Evolutionary conservation across 2,329 filamentous ascomycete genomes (phyloP).

Genomic region (Hymenoscyphus fructigenus): DNA sequence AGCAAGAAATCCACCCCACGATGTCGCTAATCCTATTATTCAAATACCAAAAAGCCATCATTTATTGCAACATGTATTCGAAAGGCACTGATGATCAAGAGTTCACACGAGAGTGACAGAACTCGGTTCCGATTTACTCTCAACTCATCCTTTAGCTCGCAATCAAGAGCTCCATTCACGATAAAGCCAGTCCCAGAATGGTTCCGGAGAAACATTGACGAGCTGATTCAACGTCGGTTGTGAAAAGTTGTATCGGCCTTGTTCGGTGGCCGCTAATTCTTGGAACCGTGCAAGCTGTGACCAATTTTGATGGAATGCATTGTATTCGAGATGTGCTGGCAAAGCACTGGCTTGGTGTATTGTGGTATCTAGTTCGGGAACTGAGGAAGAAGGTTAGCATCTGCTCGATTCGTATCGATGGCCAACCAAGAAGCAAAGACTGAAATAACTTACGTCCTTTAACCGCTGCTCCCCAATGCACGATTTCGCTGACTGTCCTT

Average conservation of each 20-base stretch:
- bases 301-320: slow-evolving; percentile 42
- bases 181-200: slow-evolving; percentile 55
- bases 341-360: slow-evolving; percentile 21
- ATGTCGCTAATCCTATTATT: neutral
- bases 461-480: slow-evolving; percentile 49
- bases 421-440: neutral
- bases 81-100: slow-evolving; percentile 1
- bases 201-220: slow-evolving; percentile 48
- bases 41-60: too few species aligned
- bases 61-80: neutral
- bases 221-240: slow-evolving; percentile 59
- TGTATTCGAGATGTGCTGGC: slow-evolving; percentile 21
- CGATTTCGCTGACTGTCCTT: slow-evolving; percentile 58
- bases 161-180: slow-evolving; percentile 42
- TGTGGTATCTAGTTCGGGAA: slow-evolving; percentile 23
- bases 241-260: slow-evolving; percentile 65
- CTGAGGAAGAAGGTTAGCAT: neutral
- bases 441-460: slow-evolving; percentile 45
- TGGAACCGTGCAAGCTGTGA: slow-evolving; percentile 54
- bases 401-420: neutral
- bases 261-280: slow-evolving; percentile 64
- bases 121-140: too few species aligned
- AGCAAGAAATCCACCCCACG: neutral
- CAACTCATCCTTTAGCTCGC: neutral
- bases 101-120: neutral